These are phyloP conservation scores for Neofusicoccum laricinum DNA, from an alignment of 2,329 filamentous ascomycete species.

Conservation along the genomic window DNA sequence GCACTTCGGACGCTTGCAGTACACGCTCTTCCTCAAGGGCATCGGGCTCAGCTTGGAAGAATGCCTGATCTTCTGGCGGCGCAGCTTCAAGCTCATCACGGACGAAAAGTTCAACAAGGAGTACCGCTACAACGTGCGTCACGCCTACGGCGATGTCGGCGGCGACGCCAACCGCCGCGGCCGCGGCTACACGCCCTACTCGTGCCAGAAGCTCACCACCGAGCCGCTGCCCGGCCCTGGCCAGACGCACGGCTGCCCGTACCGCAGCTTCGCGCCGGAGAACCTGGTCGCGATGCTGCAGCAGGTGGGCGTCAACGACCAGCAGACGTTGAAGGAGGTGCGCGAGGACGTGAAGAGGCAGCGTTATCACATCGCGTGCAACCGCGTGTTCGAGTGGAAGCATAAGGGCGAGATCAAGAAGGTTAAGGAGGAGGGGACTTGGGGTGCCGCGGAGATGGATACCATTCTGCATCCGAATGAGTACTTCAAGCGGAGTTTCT, in stretches of 20 bases:
- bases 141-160: conserved; percentile 91
- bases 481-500: conserved; percentile 92
- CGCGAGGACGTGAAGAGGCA: conserved; percentile 85
- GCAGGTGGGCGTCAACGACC: conserved; percentile 74
- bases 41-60: conserved; percentile 92
- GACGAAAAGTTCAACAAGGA: conserved; percentile 97
- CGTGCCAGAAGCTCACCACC: conserved; percentile 90
- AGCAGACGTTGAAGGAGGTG: conserved; percentile 73
- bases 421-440: conserved; percentile 48
- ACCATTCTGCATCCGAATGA: conserved; percentile 97
- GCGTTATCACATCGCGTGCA: conserved; percentile 93
- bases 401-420: conserved; percentile 63
- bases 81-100: conserved; percentile 77
- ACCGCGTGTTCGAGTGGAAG: conserved; percentile 85
- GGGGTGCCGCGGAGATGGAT: conserved; percentile 70
- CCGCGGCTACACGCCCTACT: conserved; percentile 84
- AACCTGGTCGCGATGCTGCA: conserved; percentile 78
- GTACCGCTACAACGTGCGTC: conserved; percentile 95
- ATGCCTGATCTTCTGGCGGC: conserved; percentile 86
- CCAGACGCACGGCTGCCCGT: conserved; percentile 94
- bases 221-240: conserved; percentile 84
- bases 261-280: conserved; percentile 85
- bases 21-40: conserved; percentile 94
- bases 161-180: conserved; percentile 85
- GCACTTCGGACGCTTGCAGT: conserved; percentile 89